Percentiles rank a stretch among this genome's conserved stretches.
Evolutionary conservation across 345 rosid genomes (phyloP).

Genomic region (Ailanthus altissimus): DNA sequence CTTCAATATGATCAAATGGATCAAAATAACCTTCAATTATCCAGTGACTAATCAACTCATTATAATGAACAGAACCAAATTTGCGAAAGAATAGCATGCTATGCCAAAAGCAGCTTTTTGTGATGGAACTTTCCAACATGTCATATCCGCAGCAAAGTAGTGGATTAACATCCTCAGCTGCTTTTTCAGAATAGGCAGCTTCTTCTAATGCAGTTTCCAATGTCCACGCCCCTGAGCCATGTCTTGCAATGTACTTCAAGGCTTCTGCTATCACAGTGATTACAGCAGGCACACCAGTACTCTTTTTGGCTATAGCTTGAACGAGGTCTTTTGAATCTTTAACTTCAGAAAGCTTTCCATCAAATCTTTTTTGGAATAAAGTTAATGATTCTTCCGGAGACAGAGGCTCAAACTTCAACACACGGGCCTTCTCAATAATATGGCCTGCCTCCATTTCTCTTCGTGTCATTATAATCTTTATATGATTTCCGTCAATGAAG

Average conservation of each 20-base stretch:
- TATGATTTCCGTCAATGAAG: no score
- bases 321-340: background rate
- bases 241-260: slow-evolving; percentile 6
- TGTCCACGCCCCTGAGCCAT: background rate
- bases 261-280: slow-evolving; percentile 33
- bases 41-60: slow-evolving; percentile 60
- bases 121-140: background rate
- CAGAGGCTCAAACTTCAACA: slow-evolving; percentile 5
- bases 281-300: slow-evolving; percentile 32
- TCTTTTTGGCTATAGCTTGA: background rate
- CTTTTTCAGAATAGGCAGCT: background rate
- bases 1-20: slow-evolving; percentile 34
- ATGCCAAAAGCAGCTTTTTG: slow-evolving; percentile 40
- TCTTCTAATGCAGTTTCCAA: background rate
- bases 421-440: background rate
- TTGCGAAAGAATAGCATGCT: slow-evolving; percentile 15
- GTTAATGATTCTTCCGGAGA: background rate
- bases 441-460: background rate
- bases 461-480: slow-evolving; percentile 32
- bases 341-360: background rate
- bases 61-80: slow-evolving; percentile 42
- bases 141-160: slow-evolving; percentile 30
- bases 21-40: slow-evolving; percentile 59
- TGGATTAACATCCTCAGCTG: background rate
- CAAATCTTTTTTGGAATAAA: slow-evolving; percentile 21